Evolutionary conservation across 164 flowering plant species (phyloP).

Genomic region (Aristolochia fimbriata): DNA sequence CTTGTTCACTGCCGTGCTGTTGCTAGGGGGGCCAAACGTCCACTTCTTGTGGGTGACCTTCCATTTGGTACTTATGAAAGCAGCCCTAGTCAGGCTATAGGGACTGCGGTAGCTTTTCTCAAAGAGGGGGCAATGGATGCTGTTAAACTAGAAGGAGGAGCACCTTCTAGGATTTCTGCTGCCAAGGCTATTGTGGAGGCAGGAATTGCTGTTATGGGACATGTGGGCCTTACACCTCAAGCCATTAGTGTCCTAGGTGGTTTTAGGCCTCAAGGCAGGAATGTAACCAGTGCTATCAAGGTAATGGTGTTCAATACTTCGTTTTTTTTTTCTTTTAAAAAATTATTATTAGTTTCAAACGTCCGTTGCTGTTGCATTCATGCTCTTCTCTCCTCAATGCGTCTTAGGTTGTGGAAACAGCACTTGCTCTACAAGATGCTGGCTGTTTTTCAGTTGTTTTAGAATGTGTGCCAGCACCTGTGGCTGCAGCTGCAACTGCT

Average conservation of each 20-base stretch:
- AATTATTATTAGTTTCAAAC: too few species aligned
- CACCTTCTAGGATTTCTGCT: conserved; percentile 74
- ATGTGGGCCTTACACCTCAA: conserved; percentile 92
- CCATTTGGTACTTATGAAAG: conserved; percentile 92
- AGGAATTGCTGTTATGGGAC: conserved; percentile 97
- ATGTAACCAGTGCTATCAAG: conserved; percentile 80
- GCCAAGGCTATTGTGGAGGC: conserved; percentile 89
- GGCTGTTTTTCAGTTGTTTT: conserved; percentile 90
- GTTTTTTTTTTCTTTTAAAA: too few species aligned
- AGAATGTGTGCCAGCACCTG: conserved; percentile 89
- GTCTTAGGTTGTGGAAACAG: conserved; percentile 85
- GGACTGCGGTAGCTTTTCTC: conserved; percentile 71
- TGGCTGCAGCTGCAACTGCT: conserved; percentile 93
- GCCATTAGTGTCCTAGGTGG: conserved; percentile 96
- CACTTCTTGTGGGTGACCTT: conserved; percentile 85
- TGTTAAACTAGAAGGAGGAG: conserved; percentile 89
- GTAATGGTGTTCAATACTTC: too few species aligned
- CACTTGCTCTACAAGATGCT: conserved; percentile 78
- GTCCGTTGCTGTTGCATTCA: too few species aligned
- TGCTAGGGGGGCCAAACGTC: conserved; percentile 72
- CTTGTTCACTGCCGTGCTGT: conserved; percentile 96
- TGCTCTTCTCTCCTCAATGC: background rate
- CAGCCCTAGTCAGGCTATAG: conserved; percentile 70
- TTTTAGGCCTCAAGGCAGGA: conserved; percentile 93
- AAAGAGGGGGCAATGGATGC: conserved; percentile 99